phyloP scores from a whole-genome alignment of 2,329 filamentous ascomycete genomes.

The Epichloe sylvatica region DNA sequence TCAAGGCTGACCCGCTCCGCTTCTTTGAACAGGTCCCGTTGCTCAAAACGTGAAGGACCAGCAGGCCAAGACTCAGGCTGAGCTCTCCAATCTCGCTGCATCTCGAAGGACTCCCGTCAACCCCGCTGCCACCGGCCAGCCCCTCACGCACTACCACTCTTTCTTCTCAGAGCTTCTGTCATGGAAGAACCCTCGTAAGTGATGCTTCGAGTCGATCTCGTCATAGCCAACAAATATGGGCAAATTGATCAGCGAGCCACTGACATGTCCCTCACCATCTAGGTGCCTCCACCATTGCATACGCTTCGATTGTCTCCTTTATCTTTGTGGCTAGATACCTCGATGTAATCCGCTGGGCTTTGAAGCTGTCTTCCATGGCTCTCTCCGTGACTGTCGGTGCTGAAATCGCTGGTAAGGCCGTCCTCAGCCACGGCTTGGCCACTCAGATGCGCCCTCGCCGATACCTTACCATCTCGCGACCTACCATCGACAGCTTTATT shows the following conservation, averaged over 20 bases:
- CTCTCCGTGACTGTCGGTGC: conserved; percentile 46
- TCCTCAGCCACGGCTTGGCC: conserved; percentile 47
- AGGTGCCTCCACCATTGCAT: conserved; percentile 54
- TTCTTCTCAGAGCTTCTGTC: conserved; percentile 56
- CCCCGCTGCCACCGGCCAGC: conserved; percentile 45
- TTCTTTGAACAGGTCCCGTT: conserved; percentile 34
- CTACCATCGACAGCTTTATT: conserved; percentile 46
- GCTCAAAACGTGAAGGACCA: conserved; percentile 45
- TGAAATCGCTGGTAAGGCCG: conserved; percentile 46
- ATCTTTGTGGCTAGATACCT: conserved; percentile 54
- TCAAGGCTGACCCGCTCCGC: conserved; percentile 3
- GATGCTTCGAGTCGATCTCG: background rate
- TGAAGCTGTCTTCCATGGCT: conserved; percentile 52
- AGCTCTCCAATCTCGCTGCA: conserved; percentile 45
- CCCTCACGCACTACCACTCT: conserved; percentile 56
- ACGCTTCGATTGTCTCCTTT: conserved; percentile 39
- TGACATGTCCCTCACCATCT: conserved; percentile 4
- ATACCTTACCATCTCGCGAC: conserved; percentile 52
- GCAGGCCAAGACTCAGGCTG: conserved; percentile 37
- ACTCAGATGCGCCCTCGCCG: conserved; percentile 52
- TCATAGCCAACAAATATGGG: background rate
- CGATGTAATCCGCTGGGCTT: conserved; percentile 48
- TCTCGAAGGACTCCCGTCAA: conserved; percentile 39
- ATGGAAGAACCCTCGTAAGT: conserved; percentile 53
- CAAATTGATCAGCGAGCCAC: conserved; percentile 2